Percentiles rank a stretch among this genome's conserved stretches.
These are phyloP conservation scores for Magnusiomyces ingens DNA, from an alignment of 1,139 yeast genomes.

Conservation along the genomic window DNA sequence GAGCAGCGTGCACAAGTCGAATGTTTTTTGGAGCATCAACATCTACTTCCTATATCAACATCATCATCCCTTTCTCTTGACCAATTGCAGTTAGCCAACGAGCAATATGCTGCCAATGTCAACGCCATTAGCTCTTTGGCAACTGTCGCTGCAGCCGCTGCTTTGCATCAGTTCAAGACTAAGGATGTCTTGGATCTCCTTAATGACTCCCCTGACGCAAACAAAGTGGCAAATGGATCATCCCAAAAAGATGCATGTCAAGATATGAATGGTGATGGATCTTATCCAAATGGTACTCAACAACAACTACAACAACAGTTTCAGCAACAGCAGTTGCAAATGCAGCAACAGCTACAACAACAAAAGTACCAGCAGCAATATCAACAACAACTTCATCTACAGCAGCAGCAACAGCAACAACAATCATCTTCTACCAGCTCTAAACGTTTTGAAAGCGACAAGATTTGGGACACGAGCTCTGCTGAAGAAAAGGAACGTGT, in stretches of 20 bases:
- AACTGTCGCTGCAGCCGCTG: constrained; percentile 6
- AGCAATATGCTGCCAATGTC: constrained; percentile 2
- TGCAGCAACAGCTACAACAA: constrained; percentile 6
- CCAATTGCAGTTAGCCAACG: neutral
- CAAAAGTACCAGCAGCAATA: constrained; percentile 14
- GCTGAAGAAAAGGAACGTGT: constrained; percentile 55
- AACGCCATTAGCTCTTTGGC: constrained; percentile 6
- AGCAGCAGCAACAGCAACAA: constrained; percentile 13
- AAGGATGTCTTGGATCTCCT: neutral
- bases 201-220: too few species aligned
- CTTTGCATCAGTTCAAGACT: constrained; percentile 2
- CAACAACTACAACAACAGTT: constrained; percentile 10
- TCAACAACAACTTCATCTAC: constrained; percentile 13
- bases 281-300: neutral
- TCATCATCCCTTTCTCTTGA: neutral
- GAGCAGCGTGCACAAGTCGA: constrained; percentile 8
- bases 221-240: too few species aligned
- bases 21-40: neutral
- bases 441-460: constrained; percentile 24
- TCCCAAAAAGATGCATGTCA: too few species aligned
- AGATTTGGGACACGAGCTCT: constrained; percentile 54
- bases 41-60: neutral
- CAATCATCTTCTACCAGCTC: constrained; percentile 4
- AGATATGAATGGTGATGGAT: too few species aligned
- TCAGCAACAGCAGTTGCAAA: constrained; percentile 9